Percentiles rank a stretch among this genome's conserved stretches.
Evolutionary conservation across 2,329 filamentous ascomycete genomes (phyloP).

Genomic region (Lomentospora prolificans): DNA sequence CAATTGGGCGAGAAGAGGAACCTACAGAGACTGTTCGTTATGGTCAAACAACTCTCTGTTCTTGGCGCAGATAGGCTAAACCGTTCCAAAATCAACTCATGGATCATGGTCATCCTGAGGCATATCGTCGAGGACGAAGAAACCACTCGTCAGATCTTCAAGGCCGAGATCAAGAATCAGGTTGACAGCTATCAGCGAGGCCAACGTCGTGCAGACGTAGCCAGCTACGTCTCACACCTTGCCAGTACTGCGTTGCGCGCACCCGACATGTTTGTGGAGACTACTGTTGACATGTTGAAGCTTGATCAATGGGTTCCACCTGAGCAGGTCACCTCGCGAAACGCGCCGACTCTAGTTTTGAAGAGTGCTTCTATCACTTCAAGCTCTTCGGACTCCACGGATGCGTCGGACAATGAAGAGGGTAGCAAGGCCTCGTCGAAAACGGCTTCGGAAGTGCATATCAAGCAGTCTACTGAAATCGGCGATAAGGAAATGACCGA

Average conservation of each 20-base stretch:
- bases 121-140: conserved; percentile 93
- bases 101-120: conserved; percentile 77
- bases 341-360: conserved; percentile 9
- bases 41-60: conserved; percentile 85
- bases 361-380: conserved; percentile 2
- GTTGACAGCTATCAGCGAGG: conserved; percentile 50
- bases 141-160: conserved; percentile 84
- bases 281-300: conserved; percentile 76
- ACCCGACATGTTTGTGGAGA: conserved; percentile 77
- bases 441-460: conserved; percentile 24
- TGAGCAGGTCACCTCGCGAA: conserved; percentile 7
- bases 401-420: background rate
- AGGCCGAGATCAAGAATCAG: conserved; percentile 71
- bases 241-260: conserved; percentile 72
- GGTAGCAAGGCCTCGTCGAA: background rate
- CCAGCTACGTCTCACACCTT: conserved; percentile 64
- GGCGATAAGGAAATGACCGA: conserved; percentile 53
- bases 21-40: conserved; percentile 81
- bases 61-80: conserved; percentile 64
- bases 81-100: conserved; percentile 39
- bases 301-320: conserved; percentile 11
- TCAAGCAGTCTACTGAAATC: conserved; percentile 51
- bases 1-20: conserved; percentile 79
- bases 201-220: conserved; percentile 55
- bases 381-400: background rate